Base-by-base conservation (phyloP, 179 eudicot genomes). In the Corrigiola litoralis region DNA sequence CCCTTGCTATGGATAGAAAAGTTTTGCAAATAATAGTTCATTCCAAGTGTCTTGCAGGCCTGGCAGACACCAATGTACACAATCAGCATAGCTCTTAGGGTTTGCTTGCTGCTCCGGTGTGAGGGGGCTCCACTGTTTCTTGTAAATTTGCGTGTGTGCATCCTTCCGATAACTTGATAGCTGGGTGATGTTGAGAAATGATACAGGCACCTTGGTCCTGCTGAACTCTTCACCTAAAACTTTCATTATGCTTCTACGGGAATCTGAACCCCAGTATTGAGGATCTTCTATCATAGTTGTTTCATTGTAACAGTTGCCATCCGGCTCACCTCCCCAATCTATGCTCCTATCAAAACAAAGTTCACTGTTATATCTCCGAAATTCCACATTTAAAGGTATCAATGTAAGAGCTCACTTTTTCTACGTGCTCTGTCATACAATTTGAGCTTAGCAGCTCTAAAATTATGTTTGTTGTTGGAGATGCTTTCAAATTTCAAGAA, bases 21-120 rank as follows among this genome's bases (percentile, higher is more conserved):
- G 90, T 74, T 90, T 86, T 7, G 90, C 79, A 40, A 72, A 88
- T 8, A 90, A 70, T 58, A 90, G 81, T 68, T 90, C 96, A 31
- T 90, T 90, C 97, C 95, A 88, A 0, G 89, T 88, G 62, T 90
- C 97, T 65, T 90, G 95, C 16, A 88, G 70, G 3, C 97, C 97
- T 2, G 95, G 97, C 58, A 90, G 46, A 64, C 95, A 90, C 97
- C 97, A 91, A 41, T 91, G 97, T 31, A 85, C 84, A 45, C 97
- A 91, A 31, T 91, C 97, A 1, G 97, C 96, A 34, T 91, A 91
- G 72, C 77, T 88, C 3, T 57, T 79, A 0, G 97, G 96, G 53
- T 91, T 78, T 1, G 89, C 89, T 2, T 73, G 21, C 81, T 88
- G 90, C 75, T 86, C 81, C 0, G 87, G 82, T 0, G 94, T 86